Base-by-base conservation (phyloP, 202 grass and related monocot species). In the Setaria viridis region DNA sequence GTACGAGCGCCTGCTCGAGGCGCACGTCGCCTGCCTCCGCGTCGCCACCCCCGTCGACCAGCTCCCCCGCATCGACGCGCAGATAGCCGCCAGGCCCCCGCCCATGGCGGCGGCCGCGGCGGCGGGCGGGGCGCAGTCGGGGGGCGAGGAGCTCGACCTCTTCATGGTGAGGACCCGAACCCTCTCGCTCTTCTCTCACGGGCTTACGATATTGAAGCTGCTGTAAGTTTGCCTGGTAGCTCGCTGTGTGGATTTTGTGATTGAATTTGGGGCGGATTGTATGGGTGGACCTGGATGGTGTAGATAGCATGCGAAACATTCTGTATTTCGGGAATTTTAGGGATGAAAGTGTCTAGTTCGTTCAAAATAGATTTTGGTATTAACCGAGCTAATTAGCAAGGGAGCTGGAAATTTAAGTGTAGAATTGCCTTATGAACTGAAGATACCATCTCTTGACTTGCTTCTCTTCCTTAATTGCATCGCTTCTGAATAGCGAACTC, bases 31-130 rank as follows among this genome's bases (percentile, higher is more conserved):
- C 0, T 99, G 97, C 88, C 90, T 99, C 35, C 87, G 97, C 80
- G 91, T 99, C 51, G 96, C 96, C 71, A 99, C 96, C 12, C 96
- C 93, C 62, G 96, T 99, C 30, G 96, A 99, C 88, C 96, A 96
- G 89, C 90, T 99, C 11, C 90, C 97, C 9, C 89, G 88, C 55
- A 93, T 99, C 85, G 97, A 99, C 91, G 90, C 93, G 58, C 97
- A 99, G 82, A 91, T 99, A 30, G 88, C 88, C 29, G 88, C 89
- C 15, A 77, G 92, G 14, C 77, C 97, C 2, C 96, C 89, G 58
- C 79, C 86, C 43, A 82, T 89, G 46, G 76, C 79, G 13, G 60
- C 88, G 37, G 89, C 92, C 21, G 89, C 89, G 19, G 81, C 60
- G 4, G 74, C 75, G 4, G 91, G 79, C 2, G 79, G 65, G 0